Base-by-base conservation (phyloP, 164 flowering plant species). In the Taxillus chinensis region DNA sequence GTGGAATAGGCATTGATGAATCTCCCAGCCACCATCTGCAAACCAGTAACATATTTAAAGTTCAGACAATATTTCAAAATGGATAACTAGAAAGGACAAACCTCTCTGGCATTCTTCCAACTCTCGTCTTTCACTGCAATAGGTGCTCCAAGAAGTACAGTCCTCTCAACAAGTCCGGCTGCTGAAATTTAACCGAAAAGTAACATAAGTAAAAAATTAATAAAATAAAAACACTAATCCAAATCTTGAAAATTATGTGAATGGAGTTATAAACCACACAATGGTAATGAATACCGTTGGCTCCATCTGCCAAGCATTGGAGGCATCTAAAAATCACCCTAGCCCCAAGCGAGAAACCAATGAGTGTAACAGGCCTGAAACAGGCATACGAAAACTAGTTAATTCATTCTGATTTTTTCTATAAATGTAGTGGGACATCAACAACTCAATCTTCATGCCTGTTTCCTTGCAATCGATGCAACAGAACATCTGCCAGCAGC, bases 71-170 rank as follows among this genome's bases (percentile, higher is more conserved):
- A 2, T 27, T 27, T 27, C 27, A 27, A 27, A 27, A 27, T 27
- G 27, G 27, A 2, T 27, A 27, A 27, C 27, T 27, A 27, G 27
- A 17, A 7, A 55, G 8, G 12, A 16, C 7, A 7, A 14, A 53
- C 56, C 56, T 53, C 13, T 17, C 56, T 53, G 37, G 37, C 8
- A 17, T n/a, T 6, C 37, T 7, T 14, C 56, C 56, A 53, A 53
- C 37, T 3, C 13, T 53, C 56, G 13, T 17, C 56, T 17, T 53
- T 53, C 1, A 7, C 13, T 17, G 56, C 8, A 53, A 53, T 7
- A 17, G 58, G 58, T 55, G 58, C 58, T 15, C 58, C 58, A n/a
- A 55, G 58, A 55, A 55, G 58, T 8, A 55, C 40, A 55, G 16
- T 38, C 58, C 58, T 55, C 16, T 55, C 58, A 53, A 53, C 37